Evolutionary conservation across 306 rosid species (phyloP), one percentile per base, ranked within the genome.

Genomic region (Carpinus fangiana): DNA sequence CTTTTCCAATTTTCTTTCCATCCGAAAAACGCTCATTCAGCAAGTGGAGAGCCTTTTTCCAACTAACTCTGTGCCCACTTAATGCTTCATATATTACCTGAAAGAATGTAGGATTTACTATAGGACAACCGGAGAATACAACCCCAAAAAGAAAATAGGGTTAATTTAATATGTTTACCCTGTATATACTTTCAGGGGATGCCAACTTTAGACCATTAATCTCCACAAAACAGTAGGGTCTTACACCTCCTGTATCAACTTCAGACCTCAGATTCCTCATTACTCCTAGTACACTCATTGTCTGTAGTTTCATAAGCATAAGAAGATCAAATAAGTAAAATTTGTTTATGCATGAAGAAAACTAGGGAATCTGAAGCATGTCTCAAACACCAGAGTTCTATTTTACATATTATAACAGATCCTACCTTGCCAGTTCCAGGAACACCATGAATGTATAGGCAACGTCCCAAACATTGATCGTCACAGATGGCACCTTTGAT

Each of bases 361-460:
- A 51, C 26, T 79, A 80, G 69, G 21, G 16, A 67, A 38, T 34
- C 47, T 7, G 70, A 65, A 36, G 47, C 70, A 65, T 17, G 21
- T 36, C 48, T 36, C 23, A 36, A 31, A 16, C 2, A 17, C 36
- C 70, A 65, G 72, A 66, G 72, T 43, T 41, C 8, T 28, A 48
- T 34, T 72, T 38, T 13, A 71, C 73, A 60, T 45, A 21, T 55
- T 51, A 85, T 54, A 45, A 79, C 31, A 59, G 52, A 78, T 46
- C 23, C 43, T 73, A 92, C 98, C 91, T 95, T 95, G 76, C 98
- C 98, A 74, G 98, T 92, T 85, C 98, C 98, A 4, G 98, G 98
- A 95, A 95, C 98, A 80, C 98, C 98, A 52, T 95, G 97, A 72
- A 95, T 88, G 81, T 95, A 95, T 56, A 95, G 86, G 84, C 98